A percentile compares a stretch with the other conserved stretches of the same genome.
phyloP scores from a whole-genome alignment of 352 stramenopile genomes.

The Phytophthora sp. region DNA sequence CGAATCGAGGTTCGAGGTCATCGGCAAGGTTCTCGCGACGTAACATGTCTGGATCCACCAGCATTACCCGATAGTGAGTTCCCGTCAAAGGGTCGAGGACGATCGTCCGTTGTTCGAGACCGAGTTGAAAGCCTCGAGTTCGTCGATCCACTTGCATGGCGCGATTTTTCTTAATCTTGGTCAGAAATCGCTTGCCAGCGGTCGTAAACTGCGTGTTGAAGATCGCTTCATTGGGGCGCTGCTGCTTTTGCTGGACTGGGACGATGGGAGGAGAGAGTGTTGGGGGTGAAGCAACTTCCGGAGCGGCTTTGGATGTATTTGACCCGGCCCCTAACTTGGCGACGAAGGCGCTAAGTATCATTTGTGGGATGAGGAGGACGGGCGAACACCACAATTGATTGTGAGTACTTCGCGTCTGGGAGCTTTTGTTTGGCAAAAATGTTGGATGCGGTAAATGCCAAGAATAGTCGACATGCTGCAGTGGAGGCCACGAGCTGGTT shows the following conservation, averaged over 20 bases:
- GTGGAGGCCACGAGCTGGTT: no score
- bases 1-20: slow-evolving; percentile 65
- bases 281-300: neutral
- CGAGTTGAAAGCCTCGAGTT: slow-evolving; percentile 65
- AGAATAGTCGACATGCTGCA: slow-evolving; percentile 3
- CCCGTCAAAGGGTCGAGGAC: slow-evolving; percentile 60
- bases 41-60: slow-evolving; percentile 69
- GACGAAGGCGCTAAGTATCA: slow-evolving; percentile 23
- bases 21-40: slow-evolving; percentile 71
- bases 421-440: no score
- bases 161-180: slow-evolving; percentile 79
- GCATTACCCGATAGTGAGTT: slow-evolving; percentile 68
- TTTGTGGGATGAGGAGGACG: no score
- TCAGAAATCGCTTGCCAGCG: slow-evolving; percentile 65
- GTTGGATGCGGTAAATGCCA: neutral
- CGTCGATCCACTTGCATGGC: slow-evolving; percentile 76
- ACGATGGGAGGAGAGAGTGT: neutral
- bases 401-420: no score
- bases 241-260: slow-evolving; percentile 16
- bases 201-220: slow-evolving; percentile 85
- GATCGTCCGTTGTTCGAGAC: slow-evolving; percentile 51
- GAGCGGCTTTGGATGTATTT: slow-evolving; percentile 10
- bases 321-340: slow-evolving; percentile 11
- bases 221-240: slow-evolving; percentile 67
- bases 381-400: no score